These are phyloP conservation scores for Ceratocystis eucalypticola DNA, from an alignment of 2,329 filamentous ascomycete genomes.

Conservation along the genomic window DNA sequence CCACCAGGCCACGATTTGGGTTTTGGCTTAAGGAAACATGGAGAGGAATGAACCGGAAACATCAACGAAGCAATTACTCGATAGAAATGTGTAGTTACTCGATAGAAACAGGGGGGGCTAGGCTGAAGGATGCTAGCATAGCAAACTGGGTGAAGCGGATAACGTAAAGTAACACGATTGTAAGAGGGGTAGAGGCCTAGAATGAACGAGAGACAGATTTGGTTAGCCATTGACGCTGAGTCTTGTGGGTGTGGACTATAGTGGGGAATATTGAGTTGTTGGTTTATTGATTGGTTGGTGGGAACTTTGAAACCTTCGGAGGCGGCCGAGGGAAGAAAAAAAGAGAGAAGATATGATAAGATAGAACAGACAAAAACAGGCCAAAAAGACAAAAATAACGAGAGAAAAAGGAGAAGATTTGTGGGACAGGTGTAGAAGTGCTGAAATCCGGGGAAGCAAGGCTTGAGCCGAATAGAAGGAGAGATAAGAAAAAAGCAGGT, in stretches of 20 bases:
- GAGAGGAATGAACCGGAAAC: background rate
- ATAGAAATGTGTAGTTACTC: slow-evolving; percentile 10
- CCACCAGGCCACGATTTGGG: background rate
- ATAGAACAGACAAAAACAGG: too few relatives aligned
- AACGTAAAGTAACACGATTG: too few relatives aligned
- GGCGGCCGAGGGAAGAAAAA: slow-evolving; percentile 8
- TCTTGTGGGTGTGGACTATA: background rate
- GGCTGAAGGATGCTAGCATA: background rate
- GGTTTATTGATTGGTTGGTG: slow-evolving; percentile 2
- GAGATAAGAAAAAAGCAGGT: background rate
- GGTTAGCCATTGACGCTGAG: background rate
- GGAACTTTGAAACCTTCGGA: slow-evolving; percentile 5
- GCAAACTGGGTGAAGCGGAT: too few relatives aligned
- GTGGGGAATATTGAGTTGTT: background rate
- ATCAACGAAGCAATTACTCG: slow-evolving; percentile 6
- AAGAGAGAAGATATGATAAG: background rate
- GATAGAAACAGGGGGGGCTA: background rate
- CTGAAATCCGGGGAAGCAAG: too few relatives aligned
- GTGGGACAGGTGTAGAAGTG: background rate
- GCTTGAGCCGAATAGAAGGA: background rate
- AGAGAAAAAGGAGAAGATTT: background rate
- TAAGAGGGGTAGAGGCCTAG: background rate
- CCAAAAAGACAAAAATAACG: background rate
- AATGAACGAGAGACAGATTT: background rate
- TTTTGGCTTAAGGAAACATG: background rate